These are phyloP conservation scores for Inonotus obliquus DNA, from an alignment of 1,284 basidiomycete genomes.

Conservation along the genomic window DNA sequence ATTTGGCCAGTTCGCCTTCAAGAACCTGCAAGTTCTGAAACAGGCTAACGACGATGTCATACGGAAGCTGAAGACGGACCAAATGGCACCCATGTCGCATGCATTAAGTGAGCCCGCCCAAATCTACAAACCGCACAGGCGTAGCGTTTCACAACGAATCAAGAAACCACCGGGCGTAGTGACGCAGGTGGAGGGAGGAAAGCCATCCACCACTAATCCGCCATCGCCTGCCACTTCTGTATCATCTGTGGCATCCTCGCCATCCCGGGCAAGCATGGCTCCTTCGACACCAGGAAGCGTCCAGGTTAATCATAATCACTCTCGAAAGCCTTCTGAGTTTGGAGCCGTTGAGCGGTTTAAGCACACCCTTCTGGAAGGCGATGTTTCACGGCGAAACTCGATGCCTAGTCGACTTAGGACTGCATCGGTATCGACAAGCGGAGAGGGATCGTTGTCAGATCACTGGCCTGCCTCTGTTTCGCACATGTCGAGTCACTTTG, in stretches of 20 bases:
- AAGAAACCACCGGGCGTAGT: slow-evolving; percentile 78
- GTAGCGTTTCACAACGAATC: slow-evolving; percentile 68
- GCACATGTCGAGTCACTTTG: slow-evolving; percentile 47
- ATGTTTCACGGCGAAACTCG: slow-evolving; percentile 70
- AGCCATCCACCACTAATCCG: slow-evolving; percentile 57
- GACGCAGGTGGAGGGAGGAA: slow-evolving; percentile 55
- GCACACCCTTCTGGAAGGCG: slow-evolving; percentile 67
- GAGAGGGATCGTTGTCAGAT: slow-evolving; percentile 73
- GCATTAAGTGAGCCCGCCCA: slow-evolving; percentile 61
- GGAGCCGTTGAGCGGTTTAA: slow-evolving; percentile 85
- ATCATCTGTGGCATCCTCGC: slow-evolving; percentile 89
- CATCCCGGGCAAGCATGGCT: slow-evolving; percentile 68
- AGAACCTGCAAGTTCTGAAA: slow-evolving; percentile 95
- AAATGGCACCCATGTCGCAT: slow-evolving; percentile 67
- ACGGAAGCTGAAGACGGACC: slow-evolving; percentile 85
- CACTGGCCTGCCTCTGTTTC: slow-evolving; percentile 61
- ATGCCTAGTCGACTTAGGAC: slow-evolving; percentile 86
- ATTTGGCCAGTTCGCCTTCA: slow-evolving; percentile 98
- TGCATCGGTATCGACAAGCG: slow-evolving; percentile 76
- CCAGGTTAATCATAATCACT: slow-evolving; percentile 48
- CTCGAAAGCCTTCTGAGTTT: slow-evolving; percentile 80
- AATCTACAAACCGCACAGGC: slow-evolving; percentile 50
- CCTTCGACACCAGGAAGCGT: slow-evolving; percentile 64
- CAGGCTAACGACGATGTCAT: slow-evolving; percentile 99
- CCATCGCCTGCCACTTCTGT: slow-evolving; percentile 91